phyloP scores from a whole-genome alignment of 176 grass and related monocot genomes.

The Lolium multiflorum region DNA sequence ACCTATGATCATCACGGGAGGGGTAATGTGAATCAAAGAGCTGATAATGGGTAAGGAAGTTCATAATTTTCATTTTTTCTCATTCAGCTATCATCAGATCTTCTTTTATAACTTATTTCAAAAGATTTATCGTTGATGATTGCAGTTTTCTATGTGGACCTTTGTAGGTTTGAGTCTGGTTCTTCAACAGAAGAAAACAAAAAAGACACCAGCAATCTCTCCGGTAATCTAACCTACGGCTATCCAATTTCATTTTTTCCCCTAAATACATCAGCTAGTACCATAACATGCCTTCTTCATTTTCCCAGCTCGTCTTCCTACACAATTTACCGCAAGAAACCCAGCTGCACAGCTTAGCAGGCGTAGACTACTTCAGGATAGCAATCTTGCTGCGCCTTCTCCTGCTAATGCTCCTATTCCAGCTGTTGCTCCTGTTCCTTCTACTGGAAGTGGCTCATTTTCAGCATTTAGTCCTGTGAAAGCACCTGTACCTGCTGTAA shows the following conservation, averaged over 20 bases:
- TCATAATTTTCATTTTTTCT: constrained; percentile 14
- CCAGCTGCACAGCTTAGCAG: constrained; percentile 49
- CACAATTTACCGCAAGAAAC: constrained; percentile 43
- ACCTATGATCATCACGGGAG: constrained; percentile 49
- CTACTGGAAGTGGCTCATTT: constrained; percentile 68
- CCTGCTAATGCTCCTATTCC: constrained; percentile 54
- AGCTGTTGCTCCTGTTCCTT: constrained; percentile 57
- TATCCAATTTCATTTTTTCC: constrained; percentile 13
- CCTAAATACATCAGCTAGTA: constrained; percentile 29
- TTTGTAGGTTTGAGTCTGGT: constrained; percentile 50
- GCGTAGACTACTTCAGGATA: constrained; percentile 76
- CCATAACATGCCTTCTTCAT: constrained; percentile 31
- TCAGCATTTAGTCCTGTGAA: constrained; percentile 51
- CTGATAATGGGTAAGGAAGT: constrained; percentile 64
- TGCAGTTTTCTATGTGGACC: constrained; percentile 45
- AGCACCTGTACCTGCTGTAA: constrained; percentile 53
- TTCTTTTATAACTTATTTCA: background rate
- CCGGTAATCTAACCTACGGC: constrained; percentile 59
- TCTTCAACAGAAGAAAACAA: constrained; percentile 52
- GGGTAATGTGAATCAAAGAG: constrained; percentile 58
- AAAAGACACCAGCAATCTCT: constrained; percentile 59
- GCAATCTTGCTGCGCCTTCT: constrained; percentile 70
- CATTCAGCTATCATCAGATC: background rate
- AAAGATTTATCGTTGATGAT: constrained; percentile 36
- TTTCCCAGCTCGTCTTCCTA: constrained; percentile 49